Evolutionary conservation across 2,329 filamentous ascomycete genomes (phyloP).

Genomic region (Tolypocladium guangdongense): DNA sequence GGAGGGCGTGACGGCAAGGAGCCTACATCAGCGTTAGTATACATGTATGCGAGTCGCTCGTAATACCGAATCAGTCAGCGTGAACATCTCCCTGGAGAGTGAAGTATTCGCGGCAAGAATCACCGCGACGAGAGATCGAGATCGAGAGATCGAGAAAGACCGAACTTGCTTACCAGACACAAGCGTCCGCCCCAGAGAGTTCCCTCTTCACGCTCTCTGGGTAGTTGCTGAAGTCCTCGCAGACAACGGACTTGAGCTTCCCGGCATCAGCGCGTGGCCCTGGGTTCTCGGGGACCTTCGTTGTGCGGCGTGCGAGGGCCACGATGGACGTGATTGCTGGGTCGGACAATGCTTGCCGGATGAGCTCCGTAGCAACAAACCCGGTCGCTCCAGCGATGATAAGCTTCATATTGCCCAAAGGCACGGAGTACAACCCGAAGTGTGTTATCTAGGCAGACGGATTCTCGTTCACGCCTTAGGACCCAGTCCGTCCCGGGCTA

Average conservation of each 20-base stretch:
- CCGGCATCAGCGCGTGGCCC: conserved; percentile 11
- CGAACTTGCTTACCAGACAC: conserved; percentile 25
- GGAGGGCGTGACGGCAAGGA: conserved; percentile 30
- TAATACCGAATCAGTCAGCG: no score
- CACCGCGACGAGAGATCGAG: no score
- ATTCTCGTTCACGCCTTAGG: no score
- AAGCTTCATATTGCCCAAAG: conserved; percentile 27
- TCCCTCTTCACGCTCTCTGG: conserved; percentile 26
- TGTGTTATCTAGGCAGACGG: no score
- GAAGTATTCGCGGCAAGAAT: neutral
- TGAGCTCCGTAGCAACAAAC: conserved; percentile 29
- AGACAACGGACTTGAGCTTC: conserved; percentile 28
- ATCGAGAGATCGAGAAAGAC: neutral
- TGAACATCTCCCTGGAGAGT: neutral
- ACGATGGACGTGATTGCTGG: conserved; percentile 27
- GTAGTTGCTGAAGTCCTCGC: conserved; percentile 29
- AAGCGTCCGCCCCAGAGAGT: conserved; percentile 28
- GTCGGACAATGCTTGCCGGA: conserved; percentile 28
- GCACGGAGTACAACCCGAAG: neutral
- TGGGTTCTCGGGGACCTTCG: conserved; percentile 13
- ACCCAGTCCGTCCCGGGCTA: no score
- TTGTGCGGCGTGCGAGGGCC: conserved; percentile 27
- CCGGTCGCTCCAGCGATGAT: conserved; percentile 31
- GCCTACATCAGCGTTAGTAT: conserved; percentile 11
- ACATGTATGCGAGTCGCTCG: neutral